Evolutionary conservation across 805 yeast genomes (phyloP), one percentile per base, ranked within the genome.

Genomic region (Jamesozyma spencerorum): DNA sequence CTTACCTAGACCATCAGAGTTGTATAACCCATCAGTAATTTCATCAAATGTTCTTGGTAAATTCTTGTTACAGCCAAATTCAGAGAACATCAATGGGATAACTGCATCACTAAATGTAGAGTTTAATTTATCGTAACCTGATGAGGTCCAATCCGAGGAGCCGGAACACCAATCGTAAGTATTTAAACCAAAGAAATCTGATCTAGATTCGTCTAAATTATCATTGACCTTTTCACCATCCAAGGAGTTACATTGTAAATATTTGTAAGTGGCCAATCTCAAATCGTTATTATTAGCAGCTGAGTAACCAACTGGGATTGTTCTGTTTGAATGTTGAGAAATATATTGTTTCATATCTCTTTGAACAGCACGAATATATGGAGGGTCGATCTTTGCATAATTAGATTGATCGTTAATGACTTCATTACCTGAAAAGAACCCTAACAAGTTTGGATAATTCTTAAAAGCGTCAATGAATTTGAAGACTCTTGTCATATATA

Each of bases 291-390:
- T 87, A 53, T 85, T 95, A 14, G 96, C 96, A 36, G 97, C 95
- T 7, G 95, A 82, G 63, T 88, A 88, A 27, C 97, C 97, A n/a
- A 87, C 95, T 4, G 95, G 96, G 44, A 88, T 81, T 7, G 77
- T 63, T 61, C 97, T 76, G 56, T 82, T 73, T 14, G 80, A 69
- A 51, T 81, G 77, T 41, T 73, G 66, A 22, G 73, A 65, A 47
- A 88, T 81, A 66, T 84, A 88, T 50, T 75, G 76, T 65, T 85
- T 88, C 77, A 86, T 78, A 60, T 88, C 97, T 60, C 97, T 83
- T 60, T 85, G 90, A 28, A 86, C 81, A 11, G 96, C 95, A 63
- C 94, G 81, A 44, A 87, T 75, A 57, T 83, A 85, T 39, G 76
- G 74, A 31, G 97, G 96, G 42, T 80, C 78, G 18, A 69, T 65